Base-by-base conservation (phyloP, 345 rosid genomes). In the Lepidium sativum region DNA sequence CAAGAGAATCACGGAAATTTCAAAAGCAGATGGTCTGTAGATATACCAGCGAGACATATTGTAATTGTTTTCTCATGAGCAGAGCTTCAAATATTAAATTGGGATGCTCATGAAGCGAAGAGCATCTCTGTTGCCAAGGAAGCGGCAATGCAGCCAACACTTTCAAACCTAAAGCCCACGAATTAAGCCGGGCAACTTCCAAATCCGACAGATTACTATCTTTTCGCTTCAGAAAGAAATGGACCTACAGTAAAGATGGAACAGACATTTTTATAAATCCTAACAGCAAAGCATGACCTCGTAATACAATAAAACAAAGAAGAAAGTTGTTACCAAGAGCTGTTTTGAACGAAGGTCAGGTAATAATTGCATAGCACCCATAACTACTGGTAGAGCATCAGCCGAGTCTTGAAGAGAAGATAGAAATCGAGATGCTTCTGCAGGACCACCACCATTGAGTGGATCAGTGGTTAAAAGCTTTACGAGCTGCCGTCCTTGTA, bases 51-150 rank as follows among this genome's bases (percentile, higher is more conserved):
- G 92, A 78, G 42, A 90, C 97, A 70, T 94, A 87, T 66, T 84
- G 88, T 57, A 92, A 82, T 67, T 89, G 98, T 77, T 92, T 89
- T 85, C 97, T 82, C 98, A 92, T 89, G 67, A 92, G 78, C 71
- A 92, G 88, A 78, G 86, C 96, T 86, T 92, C 98, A 67, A 92
- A 54, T 74, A 92, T 92, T 76, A 92, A 71, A 66, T 83, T 94
- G 14, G 98, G 98, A 72, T 89, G 83, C 85, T 92, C 98, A 61
- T 92, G 98, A 78, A 92, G 71, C 10, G 97, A 84, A 80, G 98
- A 92, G 66, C 97, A 92, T 59, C 97, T 84, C 78, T 92, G 98
- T 77, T 89, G 98, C 98, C 98, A 92, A 58, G 96, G 94, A 78
- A 92, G 78, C 21, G 98, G 98, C 79, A 92, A 77, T 49, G 98